phyloP scores from a whole-genome alignment of 2,329 filamentous ascomycete genomes.

The Penicillium oxalicum region DNA sequence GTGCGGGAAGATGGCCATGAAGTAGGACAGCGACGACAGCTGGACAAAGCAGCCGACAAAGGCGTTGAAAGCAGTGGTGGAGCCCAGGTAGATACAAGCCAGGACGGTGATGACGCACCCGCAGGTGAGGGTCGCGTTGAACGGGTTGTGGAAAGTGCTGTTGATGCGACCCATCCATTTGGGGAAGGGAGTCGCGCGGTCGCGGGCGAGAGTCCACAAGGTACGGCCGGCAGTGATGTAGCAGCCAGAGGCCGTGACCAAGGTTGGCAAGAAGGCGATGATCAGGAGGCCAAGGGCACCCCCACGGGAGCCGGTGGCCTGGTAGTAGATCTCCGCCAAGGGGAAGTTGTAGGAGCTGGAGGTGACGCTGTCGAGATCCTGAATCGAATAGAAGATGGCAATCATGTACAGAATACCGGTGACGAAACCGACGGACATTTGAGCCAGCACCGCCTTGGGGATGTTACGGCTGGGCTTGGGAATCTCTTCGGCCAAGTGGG shows the following conservation, averaged over 20 bases:
- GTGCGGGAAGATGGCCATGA: conserved; percentile 48
- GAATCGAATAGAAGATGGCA: conserved; percentile 48
- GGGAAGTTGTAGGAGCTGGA: conserved; percentile 37
- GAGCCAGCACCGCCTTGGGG: conserved; percentile 46
- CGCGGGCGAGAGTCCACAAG: conserved; percentile 54
- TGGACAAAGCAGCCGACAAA: conserved; percentile 56
- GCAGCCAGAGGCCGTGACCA: conserved; percentile 49
- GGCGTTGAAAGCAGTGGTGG: conserved; percentile 50
- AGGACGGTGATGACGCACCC: conserved; percentile 48
- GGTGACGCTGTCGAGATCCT: conserved; percentile 27
- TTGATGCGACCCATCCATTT: conserved; percentile 50
- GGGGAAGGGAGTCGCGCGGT: conserved; percentile 56
- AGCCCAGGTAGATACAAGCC: conserved; percentile 53
- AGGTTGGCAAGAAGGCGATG: conserved; percentile 51
- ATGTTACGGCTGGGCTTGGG: conserved; percentile 44
- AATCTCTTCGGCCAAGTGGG: conserved; percentile 62
- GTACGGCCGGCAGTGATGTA: conserved; percentile 59
- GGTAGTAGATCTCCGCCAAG: conserved; percentile 44
- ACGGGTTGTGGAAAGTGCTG: conserved; percentile 51
- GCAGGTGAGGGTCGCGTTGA: conserved; percentile 54
- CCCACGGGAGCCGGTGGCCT: conserved; percentile 45
- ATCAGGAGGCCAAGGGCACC: conserved; percentile 55
- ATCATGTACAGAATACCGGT: conserved; percentile 47
- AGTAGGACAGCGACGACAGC: conserved; percentile 52
- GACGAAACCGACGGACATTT: conserved; percentile 45